phyloP scores from a whole-genome alignment of 306 rosid species.

The Prunus mongolica region DNA sequence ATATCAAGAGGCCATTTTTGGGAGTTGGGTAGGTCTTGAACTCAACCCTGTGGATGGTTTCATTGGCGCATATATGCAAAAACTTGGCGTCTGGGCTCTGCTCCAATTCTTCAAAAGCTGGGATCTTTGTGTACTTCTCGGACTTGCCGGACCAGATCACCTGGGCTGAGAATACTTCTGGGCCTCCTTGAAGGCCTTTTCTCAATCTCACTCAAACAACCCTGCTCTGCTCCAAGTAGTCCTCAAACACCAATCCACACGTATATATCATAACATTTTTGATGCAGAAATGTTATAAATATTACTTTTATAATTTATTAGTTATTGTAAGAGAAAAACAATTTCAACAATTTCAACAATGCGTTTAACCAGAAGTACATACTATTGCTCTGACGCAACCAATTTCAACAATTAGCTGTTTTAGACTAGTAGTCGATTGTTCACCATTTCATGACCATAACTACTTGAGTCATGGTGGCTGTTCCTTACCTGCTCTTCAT shows the following conservation, averaged over 20 bases:
- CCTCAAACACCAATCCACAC: constrained; percentile 96
- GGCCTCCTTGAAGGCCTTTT: constrained; percentile 82
- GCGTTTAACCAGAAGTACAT: neutral
- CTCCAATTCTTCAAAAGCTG: constrained; percentile 52
- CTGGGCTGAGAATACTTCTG: constrained; percentile 63
- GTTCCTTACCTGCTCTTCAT: neutral
- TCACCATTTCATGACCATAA: neutral
- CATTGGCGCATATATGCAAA: constrained; percentile 81
- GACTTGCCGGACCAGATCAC: constrained; percentile 90
- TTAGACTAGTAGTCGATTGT: neutral
- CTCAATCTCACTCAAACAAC: neutral
- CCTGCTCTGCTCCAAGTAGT: constrained; percentile 29
- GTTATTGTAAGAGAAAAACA: neutral
- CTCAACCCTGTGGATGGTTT: constrained; percentile 95
- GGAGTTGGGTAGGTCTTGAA: constrained; percentile 75
- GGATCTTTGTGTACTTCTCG: constrained; percentile 72
- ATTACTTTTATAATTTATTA: neutral
- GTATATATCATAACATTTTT: constrained; percentile 60
- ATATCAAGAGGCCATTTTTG: constrained; percentile 53
- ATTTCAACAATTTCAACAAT: too few species aligned
- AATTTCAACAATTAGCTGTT: neutral
- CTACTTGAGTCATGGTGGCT: neutral
- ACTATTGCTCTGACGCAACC: neutral
- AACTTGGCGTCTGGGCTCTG: constrained; percentile 59
- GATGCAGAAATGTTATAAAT: neutral